Percentiles rank a stretch among this genome's conserved stretches.
Evolutionary conservation across 2,329 filamentous ascomycete genomes (phyloP).

Genomic region (Diaporthe velutina): DNA sequence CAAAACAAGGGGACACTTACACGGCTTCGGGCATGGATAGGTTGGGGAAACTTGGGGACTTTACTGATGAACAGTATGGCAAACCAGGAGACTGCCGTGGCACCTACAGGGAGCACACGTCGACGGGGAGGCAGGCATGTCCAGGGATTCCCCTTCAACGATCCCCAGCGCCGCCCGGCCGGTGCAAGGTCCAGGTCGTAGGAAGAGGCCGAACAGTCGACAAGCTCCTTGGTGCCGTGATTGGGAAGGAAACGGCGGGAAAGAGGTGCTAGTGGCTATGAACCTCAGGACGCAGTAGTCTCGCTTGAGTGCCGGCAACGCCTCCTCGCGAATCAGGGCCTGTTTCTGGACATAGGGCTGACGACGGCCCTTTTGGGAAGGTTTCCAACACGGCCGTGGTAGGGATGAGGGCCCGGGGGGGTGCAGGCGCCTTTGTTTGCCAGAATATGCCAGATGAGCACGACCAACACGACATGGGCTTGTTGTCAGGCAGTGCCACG

Average conservation of each 20-base stretch:
- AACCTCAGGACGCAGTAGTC: not conserved
- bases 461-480: not conserved
- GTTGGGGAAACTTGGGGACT: not conserved
- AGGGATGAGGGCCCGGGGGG: constrained; percentile 4
- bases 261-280: constrained; percentile 4
- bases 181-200: constrained; percentile 6
- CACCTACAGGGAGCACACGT: not conserved
- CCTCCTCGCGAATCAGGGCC: constrained; percentile 29
- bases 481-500: not conserved
- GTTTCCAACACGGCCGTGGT: not conserved
- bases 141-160: not conserved
- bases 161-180: not conserved
- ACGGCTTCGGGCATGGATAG: not conserved
- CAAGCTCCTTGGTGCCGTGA: not conserved
- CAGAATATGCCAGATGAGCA: constrained; percentile 2
- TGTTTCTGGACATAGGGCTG: constrained; percentile 29
- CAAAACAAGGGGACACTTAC: not conserved
- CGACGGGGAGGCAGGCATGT: not conserved
- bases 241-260: constrained; percentile 28
- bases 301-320: constrained; percentile 15
- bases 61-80: not conserved
- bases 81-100: not conserved
- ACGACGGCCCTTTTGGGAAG: constrained; percentile 15
- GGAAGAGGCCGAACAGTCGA: constrained; percentile 12
- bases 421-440: constrained; percentile 4